Evolutionary conservation across 2,329 filamentous ascomycete species (phyloP), one percentile per base, ranked within the genome.

Genomic region (Clonostachys sp.): DNA sequence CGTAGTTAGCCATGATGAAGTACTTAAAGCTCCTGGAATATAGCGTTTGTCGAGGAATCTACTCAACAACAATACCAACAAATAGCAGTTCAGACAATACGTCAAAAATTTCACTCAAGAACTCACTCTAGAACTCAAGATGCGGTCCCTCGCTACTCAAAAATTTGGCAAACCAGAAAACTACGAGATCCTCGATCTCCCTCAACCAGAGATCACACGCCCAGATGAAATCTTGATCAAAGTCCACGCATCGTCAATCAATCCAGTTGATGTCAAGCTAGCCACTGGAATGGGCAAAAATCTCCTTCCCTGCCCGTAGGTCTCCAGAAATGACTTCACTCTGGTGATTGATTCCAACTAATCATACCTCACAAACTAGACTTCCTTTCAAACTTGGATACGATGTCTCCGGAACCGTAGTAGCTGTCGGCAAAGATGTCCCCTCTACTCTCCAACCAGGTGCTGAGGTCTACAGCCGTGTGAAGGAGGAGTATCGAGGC

Each of bases 381-480:
- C 72, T 73, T 42, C 71, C 71, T 0, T 71, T 66, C 41, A 64
- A 64, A 45, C 62, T 75, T 34, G 72, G 71, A 33, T 69, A 67
- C 49, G 71, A 75, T 50, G 57, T 62, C 41, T 59, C 67, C 2
- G 71, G 72, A 20, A 59, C 57, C 3, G 63, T 75, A 10, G 53
- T 57, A 1, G 63, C 63, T 3, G 51, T 67, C n/a, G 71, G 70
- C 6, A 43, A 49, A 7, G 53, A 46, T 2, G 68, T 68, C 1
- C 61, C 52, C 2, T 30, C 24, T 1, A 52, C 53, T 3, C 58
- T 71, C 52, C 66, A 68, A 45, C 52, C 61, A 13, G 54, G 55
- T 4, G 51, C 54, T 41, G 54, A 59, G 42, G 53, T 60, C 3
- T 59, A 53, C n/a, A 45, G 48, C n/a, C 51, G 52, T 13, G 39